Conservation (phyloP, 2,329 filamentous ascomycete species). For the Nemania diffusa region DNA sequence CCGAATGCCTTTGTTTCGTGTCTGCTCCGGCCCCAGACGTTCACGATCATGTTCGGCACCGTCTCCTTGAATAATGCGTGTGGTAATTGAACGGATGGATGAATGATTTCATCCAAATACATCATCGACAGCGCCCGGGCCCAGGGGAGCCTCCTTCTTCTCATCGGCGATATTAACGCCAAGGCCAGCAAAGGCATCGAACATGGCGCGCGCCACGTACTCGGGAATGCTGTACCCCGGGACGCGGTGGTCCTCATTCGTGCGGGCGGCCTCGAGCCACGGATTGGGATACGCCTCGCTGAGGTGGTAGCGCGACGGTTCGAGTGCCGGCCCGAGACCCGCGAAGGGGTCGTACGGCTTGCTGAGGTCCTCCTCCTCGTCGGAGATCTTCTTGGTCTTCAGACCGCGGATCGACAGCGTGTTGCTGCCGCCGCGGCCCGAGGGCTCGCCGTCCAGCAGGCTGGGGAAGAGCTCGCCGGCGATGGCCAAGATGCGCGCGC, state of each 20-base stretch:
- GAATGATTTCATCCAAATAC: conserved; percentile 47
- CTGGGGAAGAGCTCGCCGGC: conserved; percentile 48
- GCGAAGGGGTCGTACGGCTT: conserved; percentile 90
- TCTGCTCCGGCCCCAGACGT: neutral
- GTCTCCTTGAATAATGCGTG: neutral
- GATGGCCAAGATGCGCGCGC: conserved; percentile 68
- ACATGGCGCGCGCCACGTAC: conserved; percentile 82
- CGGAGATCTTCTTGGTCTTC: conserved; percentile 67
- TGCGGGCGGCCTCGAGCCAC: conserved; percentile 74
- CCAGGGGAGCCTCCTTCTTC: conserved; percentile 55
- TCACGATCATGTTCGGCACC: neutral
- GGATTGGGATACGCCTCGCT: conserved; percentile 76
- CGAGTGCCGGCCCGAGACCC: conserved; percentile 66
- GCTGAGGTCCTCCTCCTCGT: conserved; percentile 69
- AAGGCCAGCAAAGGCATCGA: conserved; percentile 89
- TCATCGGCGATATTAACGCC: conserved; percentile 90
- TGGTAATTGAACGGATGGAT: neutral
- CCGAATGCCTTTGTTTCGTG: neutral
- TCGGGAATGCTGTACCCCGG: conserved; percentile 87
- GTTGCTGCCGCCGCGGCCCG: conserved; percentile 46
- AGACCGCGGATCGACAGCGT: conserved; percentile 80
- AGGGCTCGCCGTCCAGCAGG: conserved; percentile 46
- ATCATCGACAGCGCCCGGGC: conserved; percentile 55
- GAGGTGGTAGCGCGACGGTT: conserved; percentile 75
- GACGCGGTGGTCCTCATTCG: conserved; percentile 73